Evolutionary conservation across 2,329 filamentous ascomycete genomes (phyloP), one percentile per base, ranked within the genome.

Genomic region (Zasmidium citrigriseum): DNA sequence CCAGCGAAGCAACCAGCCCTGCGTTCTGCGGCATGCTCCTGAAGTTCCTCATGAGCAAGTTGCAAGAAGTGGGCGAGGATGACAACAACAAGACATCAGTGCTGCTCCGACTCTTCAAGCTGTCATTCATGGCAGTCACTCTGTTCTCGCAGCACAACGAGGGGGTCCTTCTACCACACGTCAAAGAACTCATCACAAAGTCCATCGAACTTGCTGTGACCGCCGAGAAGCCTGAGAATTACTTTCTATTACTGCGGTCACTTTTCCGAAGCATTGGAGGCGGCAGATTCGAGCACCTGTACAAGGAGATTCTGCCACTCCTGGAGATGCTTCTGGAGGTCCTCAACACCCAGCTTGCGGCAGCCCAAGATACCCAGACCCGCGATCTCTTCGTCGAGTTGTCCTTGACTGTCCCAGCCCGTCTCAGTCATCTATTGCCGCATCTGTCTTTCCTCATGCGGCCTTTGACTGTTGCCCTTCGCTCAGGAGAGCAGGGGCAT

Each of bases 51-150:
- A 99, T 99, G 95, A 90, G 93, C 68, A 89, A 91, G 54, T 96
- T 99, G 58, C 90, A 96, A 63, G 90, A 99, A 72, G 92, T 99
- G 46, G 95, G 95, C 21, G 95, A 91, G 0, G 87, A 89, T 7
- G 92, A 99, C 74, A 88, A 95, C 54, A 92, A 91, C 71, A 96
- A 93, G 75, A 93, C 95, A 0, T 93, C 92, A 4, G 96, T 99
- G 49, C 78, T 99, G 29, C 79, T 99, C 52, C 86, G 96, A 55
- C 86, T 99, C 52, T 99, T 98, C 79, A 99, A 99, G 76, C 78
- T 99, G 52, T 96, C 93, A 0, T 99, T 99, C 75, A 99, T 99
- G 95, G 96, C 96, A 0, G 95, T 99, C 41, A 99, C 95, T 0
- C 81, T 99, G 1, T 99, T 99, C 74, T 92, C 92, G 0, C 83